These are phyloP conservation scores for Leccinum subtestaceum DNA, from an alignment of 768 basidiomycete genomes.

Conservation along the genomic window DNA sequence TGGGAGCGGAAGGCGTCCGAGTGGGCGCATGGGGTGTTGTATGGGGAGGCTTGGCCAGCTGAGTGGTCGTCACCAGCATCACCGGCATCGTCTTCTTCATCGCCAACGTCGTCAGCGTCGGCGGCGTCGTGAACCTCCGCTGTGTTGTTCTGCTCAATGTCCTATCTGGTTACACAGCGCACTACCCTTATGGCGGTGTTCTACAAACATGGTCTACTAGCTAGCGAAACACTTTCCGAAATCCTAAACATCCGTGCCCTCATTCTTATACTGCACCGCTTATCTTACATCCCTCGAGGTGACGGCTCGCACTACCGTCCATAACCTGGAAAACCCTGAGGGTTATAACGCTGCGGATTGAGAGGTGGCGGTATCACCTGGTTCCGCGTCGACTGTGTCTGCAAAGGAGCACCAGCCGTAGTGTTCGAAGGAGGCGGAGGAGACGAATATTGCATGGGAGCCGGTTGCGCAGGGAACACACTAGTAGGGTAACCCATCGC, in stretches of 20 bases:
- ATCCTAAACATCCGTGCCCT: neutral
- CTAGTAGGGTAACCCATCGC: slow-evolving; percentile 15
- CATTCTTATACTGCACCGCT: neutral
- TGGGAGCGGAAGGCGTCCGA: slow-evolving; percentile 47
- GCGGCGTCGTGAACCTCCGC: neutral
- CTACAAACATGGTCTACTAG: neutral
- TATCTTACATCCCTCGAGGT: neutral
- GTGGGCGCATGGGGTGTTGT: slow-evolving; percentile 47
- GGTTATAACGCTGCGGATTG: slow-evolving; percentile 30
- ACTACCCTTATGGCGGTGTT: neutral
- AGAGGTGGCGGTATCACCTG: slow-evolving; percentile 32
- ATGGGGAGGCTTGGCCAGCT: slow-evolving; percentile 31
- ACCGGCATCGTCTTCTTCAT: neutral
- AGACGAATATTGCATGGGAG: slow-evolving; percentile 26
- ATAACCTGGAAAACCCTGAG: slow-evolving; percentile 33
- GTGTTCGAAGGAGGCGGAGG: slow-evolving; percentile 15
- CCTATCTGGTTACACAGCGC: neutral
- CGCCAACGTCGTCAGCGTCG: neutral
- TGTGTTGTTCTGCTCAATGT: neutral
- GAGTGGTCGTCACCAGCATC: neutral
- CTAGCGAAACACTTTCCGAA: neutral
- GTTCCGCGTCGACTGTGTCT: slow-evolving; percentile 22
- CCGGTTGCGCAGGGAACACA: slow-evolving; percentile 29
- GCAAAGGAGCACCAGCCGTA: slow-evolving; percentile 5
- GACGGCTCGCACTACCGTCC: slow-evolving; percentile 16